Evolutionary conservation across 257 asterid genomes (phyloP).

Genomic region (Przewalskia tangutica): DNA sequence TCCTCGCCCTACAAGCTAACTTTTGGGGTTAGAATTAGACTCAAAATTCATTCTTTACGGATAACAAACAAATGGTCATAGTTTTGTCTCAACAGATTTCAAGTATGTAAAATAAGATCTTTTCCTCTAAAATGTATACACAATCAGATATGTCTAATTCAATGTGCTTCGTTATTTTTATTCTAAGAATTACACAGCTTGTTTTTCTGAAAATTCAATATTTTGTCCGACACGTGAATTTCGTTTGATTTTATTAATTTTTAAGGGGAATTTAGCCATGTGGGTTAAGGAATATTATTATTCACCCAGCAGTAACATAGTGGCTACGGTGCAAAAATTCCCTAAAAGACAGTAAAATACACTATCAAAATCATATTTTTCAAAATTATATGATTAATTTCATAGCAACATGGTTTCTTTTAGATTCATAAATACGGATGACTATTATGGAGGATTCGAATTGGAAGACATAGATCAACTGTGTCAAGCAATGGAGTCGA

Average conservation of each 20-base stretch:
- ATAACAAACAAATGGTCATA: too few species aligned
- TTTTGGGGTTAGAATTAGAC: too few species aligned
- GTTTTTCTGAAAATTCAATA: neutral
- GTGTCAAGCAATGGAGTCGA: constrained; percentile 17
- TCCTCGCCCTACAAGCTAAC: too few species aligned
- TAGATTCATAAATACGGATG: constrained; percentile 21
- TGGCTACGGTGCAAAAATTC: neutral
- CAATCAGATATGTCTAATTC: neutral
- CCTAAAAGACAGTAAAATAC: neutral
- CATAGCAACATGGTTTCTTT: neutral
- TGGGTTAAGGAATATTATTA: too few species aligned
- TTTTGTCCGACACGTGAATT: neutral
- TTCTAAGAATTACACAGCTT: neutral
- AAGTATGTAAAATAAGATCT: neutral
- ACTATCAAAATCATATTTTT: neutral
- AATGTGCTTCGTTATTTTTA: neutral
- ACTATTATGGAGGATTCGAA: constrained; percentile 26
- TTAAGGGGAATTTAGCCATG: too few species aligned
- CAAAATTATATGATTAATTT: neutral
- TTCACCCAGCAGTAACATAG: neutral
- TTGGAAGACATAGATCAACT: constrained; percentile 13
- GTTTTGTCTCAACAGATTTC: too few species aligned
- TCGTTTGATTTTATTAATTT: neutral
- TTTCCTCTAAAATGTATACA: too few species aligned
- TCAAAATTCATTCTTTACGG: too few species aligned